Percentiles rank a stretch among this genome's conserved stretches.
Evolutionary conservation across 331 rosid species (phyloP).

Genomic region (Prunus yedoensis): DNA sequence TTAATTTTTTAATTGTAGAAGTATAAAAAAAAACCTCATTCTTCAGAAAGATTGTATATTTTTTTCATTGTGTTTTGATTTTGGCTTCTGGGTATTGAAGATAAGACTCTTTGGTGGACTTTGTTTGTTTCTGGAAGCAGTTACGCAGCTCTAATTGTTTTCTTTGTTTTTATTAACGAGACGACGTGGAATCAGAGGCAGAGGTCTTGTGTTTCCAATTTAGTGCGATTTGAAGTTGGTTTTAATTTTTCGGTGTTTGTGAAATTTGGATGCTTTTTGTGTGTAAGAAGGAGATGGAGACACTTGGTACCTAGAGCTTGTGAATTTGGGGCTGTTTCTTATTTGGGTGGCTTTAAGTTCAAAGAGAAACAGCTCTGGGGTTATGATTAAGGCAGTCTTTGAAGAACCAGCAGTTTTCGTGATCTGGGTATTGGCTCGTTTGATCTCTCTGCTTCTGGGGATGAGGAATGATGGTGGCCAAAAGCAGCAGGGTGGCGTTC

Average conservation of each 20-base stretch:
- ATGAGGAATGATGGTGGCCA: slow-evolving; percentile 83
- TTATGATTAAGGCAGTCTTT: slow-evolving; percentile 65
- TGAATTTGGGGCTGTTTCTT: slow-evolving; percentile 51
- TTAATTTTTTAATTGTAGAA: slow-evolving; percentile 14
- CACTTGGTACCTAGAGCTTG: slow-evolving; percentile 42
- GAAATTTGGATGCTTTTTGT: slow-evolving; percentile 43
- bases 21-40: slow-evolving; percentile 9
- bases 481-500: slow-evolving; percentile 64
- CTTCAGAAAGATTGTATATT: slow-evolving; percentile 9
- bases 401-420: slow-evolving; percentile 50
- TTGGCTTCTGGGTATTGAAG: slow-evolving; percentile 35
- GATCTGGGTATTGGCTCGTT: slow-evolving; percentile 42
- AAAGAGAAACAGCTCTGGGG: slow-evolving; percentile 50
- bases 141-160: slow-evolving; percentile 29
- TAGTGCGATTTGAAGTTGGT: slow-evolving; percentile 19
- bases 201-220: slow-evolving; percentile 26
- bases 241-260: slow-evolving; percentile 37
- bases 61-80: slow-evolving; percentile 16
- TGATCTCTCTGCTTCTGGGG: slow-evolving; percentile 61
- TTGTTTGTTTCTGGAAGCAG: slow-evolving; percentile 19
- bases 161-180: slow-evolving; percentile 18
- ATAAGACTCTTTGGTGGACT: slow-evolving; percentile 13
- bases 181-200: slow-evolving; percentile 26
- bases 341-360: slow-evolving; percentile 37
- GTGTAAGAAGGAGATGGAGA: slow-evolving; percentile 43